These are phyloP conservation scores for Arabidopsis arenosa DNA, from an alignment of 345 rosid genomes.

Conservation along the genomic window DNA sequence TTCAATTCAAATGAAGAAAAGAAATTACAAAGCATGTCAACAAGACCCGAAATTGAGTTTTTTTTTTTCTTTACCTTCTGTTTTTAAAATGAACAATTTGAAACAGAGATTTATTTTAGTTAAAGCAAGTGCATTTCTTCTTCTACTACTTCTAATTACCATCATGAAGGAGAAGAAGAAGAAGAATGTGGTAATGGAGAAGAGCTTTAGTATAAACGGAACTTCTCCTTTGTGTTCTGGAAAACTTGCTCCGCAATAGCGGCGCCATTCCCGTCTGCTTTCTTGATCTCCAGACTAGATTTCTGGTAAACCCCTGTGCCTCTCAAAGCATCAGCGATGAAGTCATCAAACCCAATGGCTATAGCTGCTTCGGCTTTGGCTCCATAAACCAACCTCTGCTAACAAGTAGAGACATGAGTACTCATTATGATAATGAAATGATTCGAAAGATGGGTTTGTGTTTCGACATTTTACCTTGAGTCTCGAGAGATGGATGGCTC, in stretches of 20 bases:
- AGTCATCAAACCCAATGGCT: constrained; percentile 83
- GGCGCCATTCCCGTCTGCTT: constrained; percentile 78
- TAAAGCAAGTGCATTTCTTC: constrained; percentile 33
- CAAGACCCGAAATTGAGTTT: constrained; percentile 17
- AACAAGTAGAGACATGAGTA: constrained; percentile 10
- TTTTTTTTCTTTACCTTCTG: neutral
- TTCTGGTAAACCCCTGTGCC: constrained; percentile 74
- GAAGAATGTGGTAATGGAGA: constrained; percentile 28
- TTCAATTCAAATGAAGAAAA: constrained; percentile 22
- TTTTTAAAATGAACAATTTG: constrained; percentile 16
- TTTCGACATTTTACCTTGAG: constrained; percentile 54
- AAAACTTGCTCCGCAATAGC: constrained; percentile 88
- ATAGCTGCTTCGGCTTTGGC: constrained; percentile 90
- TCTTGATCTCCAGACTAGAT: constrained; percentile 72
- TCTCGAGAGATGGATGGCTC: constrained; percentile 80
- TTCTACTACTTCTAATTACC: constrained; percentile 17
- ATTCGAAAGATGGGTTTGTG: neutral
- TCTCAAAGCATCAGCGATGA: constrained; percentile 78
- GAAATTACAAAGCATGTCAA: constrained; percentile 9
- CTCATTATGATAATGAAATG: constrained; percentile 10
- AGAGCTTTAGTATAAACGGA: constrained; percentile 62
- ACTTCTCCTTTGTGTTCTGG: constrained; percentile 81
- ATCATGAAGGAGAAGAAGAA: constrained; percentile 28
- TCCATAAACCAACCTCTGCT: constrained; percentile 79
- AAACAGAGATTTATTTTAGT: constrained; percentile 38